Percentiles rank a stretch among this genome's conserved stretches.
These are phyloP conservation scores for Triangularia verruculosa DNA, from an alignment of 2,329 filamentous ascomycete genomes.

Conservation along the genomic window DNA sequence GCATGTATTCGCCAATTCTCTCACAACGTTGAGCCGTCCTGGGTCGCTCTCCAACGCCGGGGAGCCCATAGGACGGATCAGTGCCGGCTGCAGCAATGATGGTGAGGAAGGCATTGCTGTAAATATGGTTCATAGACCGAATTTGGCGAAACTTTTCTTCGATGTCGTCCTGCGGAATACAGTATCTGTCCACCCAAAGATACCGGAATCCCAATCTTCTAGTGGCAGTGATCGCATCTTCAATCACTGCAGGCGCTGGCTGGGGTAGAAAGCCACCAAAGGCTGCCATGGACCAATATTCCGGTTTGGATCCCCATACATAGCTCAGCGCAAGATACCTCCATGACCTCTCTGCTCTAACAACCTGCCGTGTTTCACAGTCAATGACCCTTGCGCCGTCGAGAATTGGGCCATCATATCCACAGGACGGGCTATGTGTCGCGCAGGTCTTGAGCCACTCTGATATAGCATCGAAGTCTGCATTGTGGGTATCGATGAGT, in stretches of 20 bases:
- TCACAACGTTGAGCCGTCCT: neutral
- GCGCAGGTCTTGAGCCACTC: too few relatives aligned
- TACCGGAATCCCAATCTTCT: conserved; percentile 34
- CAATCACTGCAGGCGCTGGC: neutral
- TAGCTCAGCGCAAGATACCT: neutral
- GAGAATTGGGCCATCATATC: too few relatives aligned
- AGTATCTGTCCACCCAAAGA: conserved; percentile 40
- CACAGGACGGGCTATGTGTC: too few relatives aligned
- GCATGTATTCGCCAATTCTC: neutral
- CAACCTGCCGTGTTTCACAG: neutral
- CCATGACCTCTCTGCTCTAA: neutral
- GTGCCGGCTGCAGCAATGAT: conserved; percentile 40
- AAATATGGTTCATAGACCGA: conserved; percentile 39
- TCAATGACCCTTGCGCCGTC: neutral
- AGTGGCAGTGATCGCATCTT: conserved; percentile 32
- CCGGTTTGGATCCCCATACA: neutral
- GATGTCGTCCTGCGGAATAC: conserved; percentile 32
- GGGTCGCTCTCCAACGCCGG: conserved; percentile 28
- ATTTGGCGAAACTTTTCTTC: conserved; percentile 31
- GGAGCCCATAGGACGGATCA: conserved; percentile 35
- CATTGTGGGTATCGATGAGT: too few relatives aligned
- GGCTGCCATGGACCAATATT: neutral
- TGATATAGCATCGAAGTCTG: too few relatives aligned
- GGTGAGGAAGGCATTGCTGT: conserved; percentile 34
- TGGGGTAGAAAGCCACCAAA: neutral